These are phyloP conservation scores for Acanthamoeba divionensis DNA, from an alignment of 208 protist species.

Conservation along the genomic window DNA sequence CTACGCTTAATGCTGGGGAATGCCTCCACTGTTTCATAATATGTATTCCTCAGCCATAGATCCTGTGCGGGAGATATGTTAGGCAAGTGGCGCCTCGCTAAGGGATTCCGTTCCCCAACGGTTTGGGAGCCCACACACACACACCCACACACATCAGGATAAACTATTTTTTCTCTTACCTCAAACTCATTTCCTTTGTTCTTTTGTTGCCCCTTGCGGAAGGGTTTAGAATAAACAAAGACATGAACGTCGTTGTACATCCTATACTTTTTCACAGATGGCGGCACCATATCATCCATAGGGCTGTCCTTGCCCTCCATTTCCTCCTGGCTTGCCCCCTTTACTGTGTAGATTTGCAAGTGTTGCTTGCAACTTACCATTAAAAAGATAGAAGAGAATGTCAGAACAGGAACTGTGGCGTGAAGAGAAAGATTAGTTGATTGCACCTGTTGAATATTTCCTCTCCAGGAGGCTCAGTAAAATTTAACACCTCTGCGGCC, in stretches of 20 bases:
- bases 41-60: slow-evolving; percentile 68
- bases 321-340: slow-evolving; percentile 25
- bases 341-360: slow-evolving; percentile 54
- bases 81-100: background rate
- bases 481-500: slow-evolving; percentile 27
- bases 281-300: slow-evolving; percentile 33
- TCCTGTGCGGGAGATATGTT: background rate
- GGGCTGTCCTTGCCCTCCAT: slow-evolving; percentile 38
- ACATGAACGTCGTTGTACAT: slow-evolving; percentile 56
- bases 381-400: background rate
- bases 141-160: background rate
- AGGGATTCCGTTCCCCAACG: background rate
- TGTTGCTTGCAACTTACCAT: slow-evolving; percentile 37
- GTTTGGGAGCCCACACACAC: background rate
- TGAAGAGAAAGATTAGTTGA: background rate
- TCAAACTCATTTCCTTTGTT: slow-evolving; percentile 57
- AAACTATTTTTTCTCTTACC: background rate
- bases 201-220: slow-evolving; percentile 58
- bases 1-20: slow-evolving; percentile 67
- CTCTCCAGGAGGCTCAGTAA: slow-evolving; percentile 27
- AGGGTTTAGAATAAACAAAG: slow-evolving; percentile 71
- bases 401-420: background rate
- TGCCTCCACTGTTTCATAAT: slow-evolving; percentile 51
- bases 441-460: slow-evolving; percentile 30
- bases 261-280: slow-evolving; percentile 34